phyloP scores from a whole-genome alignment of 345 rosid genomes.

The Dimocarpus longan region DNA sequence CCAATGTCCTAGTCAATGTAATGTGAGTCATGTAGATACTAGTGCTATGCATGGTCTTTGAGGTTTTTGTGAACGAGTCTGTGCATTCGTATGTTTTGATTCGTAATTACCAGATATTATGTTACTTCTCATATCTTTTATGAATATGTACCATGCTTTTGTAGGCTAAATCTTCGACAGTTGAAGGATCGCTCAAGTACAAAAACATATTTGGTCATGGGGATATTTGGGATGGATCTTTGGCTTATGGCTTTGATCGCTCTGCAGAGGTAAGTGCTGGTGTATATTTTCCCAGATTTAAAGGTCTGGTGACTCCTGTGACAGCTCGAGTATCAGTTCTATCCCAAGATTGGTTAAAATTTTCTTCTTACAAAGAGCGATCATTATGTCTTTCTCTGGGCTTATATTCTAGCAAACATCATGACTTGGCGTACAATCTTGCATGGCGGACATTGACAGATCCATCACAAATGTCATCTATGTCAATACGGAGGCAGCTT shows the following conservation, averaged over 20 bases:
- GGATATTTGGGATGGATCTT: slow-evolving; percentile 87
- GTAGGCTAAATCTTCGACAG: slow-evolving; percentile 80
- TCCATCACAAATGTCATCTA: slow-evolving; percentile 68
- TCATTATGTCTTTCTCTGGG: slow-evolving; percentile 85
- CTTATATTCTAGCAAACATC: slow-evolving; percentile 62
- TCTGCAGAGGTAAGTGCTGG: slow-evolving; percentile 86
- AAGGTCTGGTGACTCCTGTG: slow-evolving; percentile 56
- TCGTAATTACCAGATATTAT: background rate
- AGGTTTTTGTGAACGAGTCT: background rate
- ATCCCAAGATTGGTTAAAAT: slow-evolving; percentile 85
- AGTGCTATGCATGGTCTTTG: background rate
- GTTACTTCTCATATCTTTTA: slow-evolving; percentile 7
- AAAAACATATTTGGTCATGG: slow-evolving; percentile 90
- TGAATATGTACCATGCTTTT: slow-evolving; percentile 31
- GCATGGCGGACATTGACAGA: slow-evolving; percentile 81
- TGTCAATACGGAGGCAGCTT: slow-evolving; percentile 79
- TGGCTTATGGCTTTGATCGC: slow-evolving; percentile 80
- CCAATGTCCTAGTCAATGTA: background rate
- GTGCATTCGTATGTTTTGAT: background rate
- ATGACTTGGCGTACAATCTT: slow-evolving; percentile 72
- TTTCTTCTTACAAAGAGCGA: slow-evolving; percentile 83
- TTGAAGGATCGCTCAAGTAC: slow-evolving; percentile 79
- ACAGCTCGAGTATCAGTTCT: slow-evolving; percentile 67
- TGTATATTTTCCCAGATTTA: slow-evolving; percentile 73
- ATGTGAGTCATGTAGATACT: background rate